phyloP scores from a whole-genome alignment of 2,329 filamentous ascomycete genomes.

The Periconia macrospinosa region DNA sequence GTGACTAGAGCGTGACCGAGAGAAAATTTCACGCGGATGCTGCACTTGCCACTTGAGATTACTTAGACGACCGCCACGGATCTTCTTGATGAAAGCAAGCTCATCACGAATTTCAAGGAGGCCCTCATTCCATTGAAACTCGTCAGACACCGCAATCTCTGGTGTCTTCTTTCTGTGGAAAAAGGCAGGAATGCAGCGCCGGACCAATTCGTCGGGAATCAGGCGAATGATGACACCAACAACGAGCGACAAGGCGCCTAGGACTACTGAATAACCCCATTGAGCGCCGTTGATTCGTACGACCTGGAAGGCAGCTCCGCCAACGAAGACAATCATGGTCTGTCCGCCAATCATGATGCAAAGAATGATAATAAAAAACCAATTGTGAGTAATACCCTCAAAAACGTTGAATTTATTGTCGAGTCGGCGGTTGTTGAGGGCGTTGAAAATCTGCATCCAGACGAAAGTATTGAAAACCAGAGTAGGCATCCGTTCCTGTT shows the following conservation, averaged over 20 bases:
- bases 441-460: slow-evolving; percentile 99
- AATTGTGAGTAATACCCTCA: slow-evolving; percentile 81
- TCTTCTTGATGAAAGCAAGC: slow-evolving; percentile 75
- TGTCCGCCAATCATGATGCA: slow-evolving; percentile 86
- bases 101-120: slow-evolving; percentile 78
- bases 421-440: slow-evolving; percentile 93
- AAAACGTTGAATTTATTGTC: slow-evolving; percentile 97
- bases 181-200: slow-evolving; percentile 45
- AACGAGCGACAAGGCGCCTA: slow-evolving; percentile 83
- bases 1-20: slow-evolving; percentile 59
- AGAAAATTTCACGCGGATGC: slow-evolving; percentile 73
- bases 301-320: slow-evolving; percentile 79
- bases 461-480: slow-evolving; percentile 98
- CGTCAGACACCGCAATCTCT: slow-evolving; percentile 47
- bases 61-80: slow-evolving; percentile 81
- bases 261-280: slow-evolving; percentile 85
- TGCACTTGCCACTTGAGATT: slow-evolving; percentile 77
- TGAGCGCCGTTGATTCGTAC: slow-evolving; percentile 69
- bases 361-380: slow-evolving; percentile 87
- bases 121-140: slow-evolving; percentile 67
- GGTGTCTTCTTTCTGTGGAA: slow-evolving; percentile 47
- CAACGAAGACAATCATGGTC: slow-evolving; percentile 85
- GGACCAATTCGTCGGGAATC: slow-evolving; percentile 72
- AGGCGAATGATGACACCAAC: slow-evolving; percentile 79
- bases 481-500: slow-evolving; percentile 63